Evolutionary conservation across 257 asterid genomes (phyloP), one percentile per base, ranked within the genome.

Genomic region (Salvia rosmarinus): DNA sequence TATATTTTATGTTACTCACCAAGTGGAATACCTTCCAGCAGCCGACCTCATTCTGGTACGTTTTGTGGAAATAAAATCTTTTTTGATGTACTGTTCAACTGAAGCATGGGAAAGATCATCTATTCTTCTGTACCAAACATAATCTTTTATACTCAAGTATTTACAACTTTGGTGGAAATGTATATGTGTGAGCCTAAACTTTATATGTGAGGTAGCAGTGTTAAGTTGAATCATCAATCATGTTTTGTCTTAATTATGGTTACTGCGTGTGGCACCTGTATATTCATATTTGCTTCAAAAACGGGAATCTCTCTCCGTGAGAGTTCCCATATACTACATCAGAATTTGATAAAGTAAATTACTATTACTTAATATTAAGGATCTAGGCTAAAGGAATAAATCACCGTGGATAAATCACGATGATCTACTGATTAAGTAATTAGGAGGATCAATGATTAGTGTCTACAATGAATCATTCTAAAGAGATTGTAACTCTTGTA

Each of bases 21-120:
- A 92, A 82, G 95, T 92, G 35, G 97, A 92, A 75, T 88, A 88
- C 80, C 97, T 92, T 77, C 98, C 97, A 5, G 97, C 96, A 64
- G 98, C 98, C 52, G 96, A 92, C 77, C 88, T 92, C 75, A 92
- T 90, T 70, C 81, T 90, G 92, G 98, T 92, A 84, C 6, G 87
- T 43, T 55, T 3, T 43, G 56, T 63, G 21, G 13, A 57, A 10
- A 2, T 9, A 5, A 4, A 9, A 13, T 34, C 63, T 59, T 66
- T 67, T 46, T 62, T 20, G 25, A 16, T n/a, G n/a, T 77, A 54
- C 14, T 10, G 23, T 72, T 61, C 62, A 32, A 30, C n/a, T 9
- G 20, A 66, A 28, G 52, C 73, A 56, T 56, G n/a, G 50, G 54
- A 69, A 8, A 21, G 16, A 20, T 54, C 13, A 52, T 52, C 13